Conservation (phyloP, 106 monocot genomes). For the Phalaenopsis equestris region DNA sequence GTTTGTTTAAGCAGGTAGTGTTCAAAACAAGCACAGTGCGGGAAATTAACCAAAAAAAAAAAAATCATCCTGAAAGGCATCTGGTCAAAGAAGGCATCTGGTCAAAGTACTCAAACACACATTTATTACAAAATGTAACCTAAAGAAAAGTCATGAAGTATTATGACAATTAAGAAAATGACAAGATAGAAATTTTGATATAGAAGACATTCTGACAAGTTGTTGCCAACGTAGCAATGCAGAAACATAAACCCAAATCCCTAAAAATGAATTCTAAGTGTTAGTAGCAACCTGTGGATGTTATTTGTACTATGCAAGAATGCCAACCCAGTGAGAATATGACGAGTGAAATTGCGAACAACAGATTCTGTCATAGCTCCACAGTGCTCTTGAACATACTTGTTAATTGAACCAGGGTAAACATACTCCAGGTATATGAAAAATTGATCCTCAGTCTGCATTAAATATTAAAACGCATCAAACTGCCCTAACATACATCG, state of each 20-base stretch:
- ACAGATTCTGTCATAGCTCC: constrained; percentile 95
- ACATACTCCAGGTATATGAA: constrained; percentile 95
- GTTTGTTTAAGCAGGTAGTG: no score
- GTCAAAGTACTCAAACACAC: no score
- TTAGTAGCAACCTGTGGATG: constrained; percentile 67
- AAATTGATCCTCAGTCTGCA: constrained; percentile 73
- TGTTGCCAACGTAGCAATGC: not conserved
- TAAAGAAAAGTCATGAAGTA: not conserved
- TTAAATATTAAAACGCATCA: not conserved
- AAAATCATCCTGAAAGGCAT: no score
- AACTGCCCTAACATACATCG: constrained; percentile 4
- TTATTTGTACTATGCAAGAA: constrained; percentile 74
- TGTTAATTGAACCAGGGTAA: constrained; percentile 89
- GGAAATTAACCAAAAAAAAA: no score
- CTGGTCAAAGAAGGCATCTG: no score
- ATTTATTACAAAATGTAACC: not conserved
- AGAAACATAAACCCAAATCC: not conserved
- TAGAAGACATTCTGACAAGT: not conserved
- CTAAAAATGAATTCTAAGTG: not conserved
- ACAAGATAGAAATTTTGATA: not conserved
- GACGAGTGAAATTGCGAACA: constrained; percentile 92
- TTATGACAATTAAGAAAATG: not conserved
- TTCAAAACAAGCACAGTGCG: no score
- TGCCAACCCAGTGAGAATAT: constrained; percentile 78
- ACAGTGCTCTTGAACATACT: constrained; percentile 74